Evolutionary conservation across 495 filamentous ascomycete species (phyloP).

Genomic region (Hypoxylon crocopeplum): DNA sequence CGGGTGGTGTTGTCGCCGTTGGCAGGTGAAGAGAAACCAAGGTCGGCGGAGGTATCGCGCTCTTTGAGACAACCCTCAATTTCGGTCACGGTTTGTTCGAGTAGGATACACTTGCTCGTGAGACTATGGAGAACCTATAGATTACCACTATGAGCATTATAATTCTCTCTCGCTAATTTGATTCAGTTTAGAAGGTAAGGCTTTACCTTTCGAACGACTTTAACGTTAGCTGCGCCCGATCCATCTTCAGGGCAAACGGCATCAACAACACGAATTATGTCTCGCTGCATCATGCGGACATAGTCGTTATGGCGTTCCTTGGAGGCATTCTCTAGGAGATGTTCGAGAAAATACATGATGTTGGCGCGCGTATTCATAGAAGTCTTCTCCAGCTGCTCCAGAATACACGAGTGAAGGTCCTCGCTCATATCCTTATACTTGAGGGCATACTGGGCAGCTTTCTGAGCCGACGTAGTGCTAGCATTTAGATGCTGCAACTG

Average conservation of each 20-base stretch:
- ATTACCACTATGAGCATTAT: slow-evolving; percentile 3
- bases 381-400: slow-evolving; percentile 92
- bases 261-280: slow-evolving; percentile 88
- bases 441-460: slow-evolving; percentile 93
- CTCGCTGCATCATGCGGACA: slow-evolving; percentile 90
- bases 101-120: slow-evolving; percentile 69
- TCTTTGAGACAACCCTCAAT: slow-evolving; percentile 82
- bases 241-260: slow-evolving; percentile 87
- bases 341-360: slow-evolving; percentile 98
- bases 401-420: slow-evolving; percentile 94
- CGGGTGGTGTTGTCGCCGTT: slow-evolving; percentile 43
- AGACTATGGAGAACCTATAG: slow-evolving; percentile 71
- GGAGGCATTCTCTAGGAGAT: slow-evolving; percentile 85
- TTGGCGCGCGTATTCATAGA: slow-evolving; percentile 97
- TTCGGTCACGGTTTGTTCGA: slow-evolving; percentile 70
- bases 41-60: slow-evolving; percentile 61
- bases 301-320: slow-evolving; percentile 78
- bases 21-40: slow-evolving; percentile 46
- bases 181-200: neutral
- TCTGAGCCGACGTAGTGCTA: slow-evolving; percentile 83
- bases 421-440: slow-evolving; percentile 93
- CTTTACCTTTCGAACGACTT: slow-evolving; percentile 79
- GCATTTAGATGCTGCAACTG: slow-evolving; percentile 90
- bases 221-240: slow-evolving; percentile 90
- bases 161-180: neutral